Conservation (phyloP, 495 filamentous ascomycete species). For the Penicillium coprophilum region DNA sequence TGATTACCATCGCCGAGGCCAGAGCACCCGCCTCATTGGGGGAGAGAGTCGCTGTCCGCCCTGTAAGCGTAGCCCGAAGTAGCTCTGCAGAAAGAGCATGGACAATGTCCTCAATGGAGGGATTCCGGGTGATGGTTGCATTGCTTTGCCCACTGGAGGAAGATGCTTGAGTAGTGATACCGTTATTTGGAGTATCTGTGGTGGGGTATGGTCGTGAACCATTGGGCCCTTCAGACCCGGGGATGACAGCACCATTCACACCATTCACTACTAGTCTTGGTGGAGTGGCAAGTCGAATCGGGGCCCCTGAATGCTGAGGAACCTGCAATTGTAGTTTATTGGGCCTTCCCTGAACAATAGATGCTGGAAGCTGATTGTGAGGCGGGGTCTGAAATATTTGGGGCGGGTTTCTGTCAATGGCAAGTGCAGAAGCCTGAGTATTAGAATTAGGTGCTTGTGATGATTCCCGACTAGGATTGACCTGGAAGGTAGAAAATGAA, state of each 20-base stretch:
- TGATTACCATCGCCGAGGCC: conserved; percentile 36
- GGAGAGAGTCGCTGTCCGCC: conserved; percentile 28
- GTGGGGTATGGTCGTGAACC: neutral
- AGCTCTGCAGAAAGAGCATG: conserved; percentile 38
- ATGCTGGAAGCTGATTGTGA: conserved; percentile 34
- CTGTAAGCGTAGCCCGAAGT: conserved; percentile 30
- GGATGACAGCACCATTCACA: conserved; percentile 33
- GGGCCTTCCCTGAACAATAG: conserved; percentile 29
- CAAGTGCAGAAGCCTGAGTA: conserved; percentile 31
- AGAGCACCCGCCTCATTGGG: conserved; percentile 36
- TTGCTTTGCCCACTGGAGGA: conserved; percentile 13
- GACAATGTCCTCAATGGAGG: conserved; percentile 39
- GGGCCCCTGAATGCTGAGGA: conserved; percentile 68
- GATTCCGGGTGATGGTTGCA: conserved; percentile 11
- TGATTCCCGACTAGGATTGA: conserved; percentile 55
- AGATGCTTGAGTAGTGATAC: conserved; percentile 8
- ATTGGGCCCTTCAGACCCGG: conserved; percentile 1
- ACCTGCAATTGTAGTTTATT: conserved; percentile 76
- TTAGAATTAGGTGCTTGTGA: conserved; percentile 30
- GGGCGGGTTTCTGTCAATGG: conserved; percentile 28
- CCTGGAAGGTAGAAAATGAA: conserved; percentile 85
- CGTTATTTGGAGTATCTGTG: neutral
- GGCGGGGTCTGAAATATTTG: conserved; percentile 21
- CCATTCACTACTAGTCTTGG: conserved; percentile 71
- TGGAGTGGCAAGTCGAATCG: conserved; percentile 77